These are phyloP conservation scores for Aspergillus aculeatinus DNA, from an alignment of 2,329 filamentous ascomycete species.

Conservation along the genomic window DNA sequence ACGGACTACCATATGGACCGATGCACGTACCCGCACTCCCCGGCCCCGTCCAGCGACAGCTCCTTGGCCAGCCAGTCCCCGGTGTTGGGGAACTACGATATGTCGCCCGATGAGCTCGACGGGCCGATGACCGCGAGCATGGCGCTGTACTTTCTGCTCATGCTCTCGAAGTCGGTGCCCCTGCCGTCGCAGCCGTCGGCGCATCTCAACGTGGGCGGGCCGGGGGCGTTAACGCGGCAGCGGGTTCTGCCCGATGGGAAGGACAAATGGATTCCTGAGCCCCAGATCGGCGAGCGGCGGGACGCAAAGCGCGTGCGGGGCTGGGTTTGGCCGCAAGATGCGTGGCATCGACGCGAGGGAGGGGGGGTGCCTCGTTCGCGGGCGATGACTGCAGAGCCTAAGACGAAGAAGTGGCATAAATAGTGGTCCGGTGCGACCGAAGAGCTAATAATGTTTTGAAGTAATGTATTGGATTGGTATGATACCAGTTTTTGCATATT, in stretches of 20 bases:
- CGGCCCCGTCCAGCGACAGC: slow-evolving; percentile 32
- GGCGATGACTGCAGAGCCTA: slow-evolving; percentile 18
- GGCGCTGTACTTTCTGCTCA: slow-evolving; percentile 64
- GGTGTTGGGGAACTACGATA: slow-evolving; percentile 11
- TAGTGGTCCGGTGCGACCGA: slow-evolving; percentile 12
- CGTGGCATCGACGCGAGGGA: slow-evolving; percentile 58
- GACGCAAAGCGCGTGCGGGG: slow-evolving; percentile 60
- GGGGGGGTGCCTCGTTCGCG: slow-evolving; percentile 34
- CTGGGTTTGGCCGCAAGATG: slow-evolving; percentile 63
- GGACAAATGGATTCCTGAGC: slow-evolving; percentile 64
- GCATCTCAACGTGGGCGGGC: slow-evolving; percentile 61
- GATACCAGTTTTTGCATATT: no score
- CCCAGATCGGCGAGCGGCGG: slow-evolving; percentile 58
- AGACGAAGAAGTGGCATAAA: slow-evolving; percentile 40
- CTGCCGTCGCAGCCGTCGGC: slow-evolving; percentile 58
- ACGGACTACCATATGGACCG: slow-evolving; percentile 2
- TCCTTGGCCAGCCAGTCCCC: slow-evolving; percentile 23
- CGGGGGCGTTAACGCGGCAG: slow-evolving; percentile 57
- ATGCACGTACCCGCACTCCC: slow-evolving; percentile 26
- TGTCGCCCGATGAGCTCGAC: slow-evolving; percentile 18
- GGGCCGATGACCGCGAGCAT: slow-evolving; percentile 56
- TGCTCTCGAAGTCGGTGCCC: slow-evolving; percentile 62
- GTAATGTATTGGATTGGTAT: slow-evolving; percentile 10
- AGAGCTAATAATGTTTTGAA: slow-evolving; percentile 5
- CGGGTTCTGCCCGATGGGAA: slow-evolving; percentile 53